A percentile compares a stretch with the other conserved stretches of the same genome.
Conservation (phyloP, 2,329 filamentous ascomycete genomes). For the Phialophora tarda region DNA sequence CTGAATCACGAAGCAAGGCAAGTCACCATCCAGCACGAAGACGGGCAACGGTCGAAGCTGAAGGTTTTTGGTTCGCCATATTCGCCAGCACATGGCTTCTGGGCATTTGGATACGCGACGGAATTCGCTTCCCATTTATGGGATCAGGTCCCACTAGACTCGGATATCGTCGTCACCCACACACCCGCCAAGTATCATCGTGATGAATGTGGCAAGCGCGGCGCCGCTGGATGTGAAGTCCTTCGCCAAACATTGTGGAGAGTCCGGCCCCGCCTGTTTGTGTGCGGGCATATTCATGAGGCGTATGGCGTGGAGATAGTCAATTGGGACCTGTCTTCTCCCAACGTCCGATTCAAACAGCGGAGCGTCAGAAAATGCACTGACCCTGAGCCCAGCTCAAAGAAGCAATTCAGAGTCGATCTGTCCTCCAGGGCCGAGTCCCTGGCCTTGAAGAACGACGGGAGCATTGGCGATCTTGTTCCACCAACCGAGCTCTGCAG, state of each 20-base stretch:
- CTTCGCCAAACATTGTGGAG: conserved; percentile 53
- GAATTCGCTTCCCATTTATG: conserved; percentile 53
- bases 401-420: conserved; percentile 62
- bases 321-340: conserved; percentile 49
- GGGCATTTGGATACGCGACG: conserved; percentile 62
- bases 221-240: conserved; percentile 55
- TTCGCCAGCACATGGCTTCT: conserved; percentile 54
- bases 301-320: conserved; percentile 60
- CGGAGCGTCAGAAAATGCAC: conserved; percentile 47
- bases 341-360: conserved; percentile 43
- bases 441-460: conserved; percentile 27
- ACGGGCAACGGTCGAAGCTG: conserved; percentile 56
- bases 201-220: conserved; percentile 48
- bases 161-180: conserved; percentile 63
- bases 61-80: conserved; percentile 66
- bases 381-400: conserved; percentile 56
- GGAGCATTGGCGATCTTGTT: conserved; percentile 19
- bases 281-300: conserved; percentile 67
- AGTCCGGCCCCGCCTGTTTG: conserved; percentile 57
- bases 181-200: conserved; percentile 59
- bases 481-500: conserved; percentile 1
- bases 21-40: conserved; percentile 52
- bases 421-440: conserved; percentile 45
- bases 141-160: conserved; percentile 56
- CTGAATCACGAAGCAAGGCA: conserved; percentile 56